Percentiles rank a stretch among this genome's conserved stretches.
Conservation (phyloP, 352 stramenopile genomes). For the Globisporangium abappressorium region DNA sequence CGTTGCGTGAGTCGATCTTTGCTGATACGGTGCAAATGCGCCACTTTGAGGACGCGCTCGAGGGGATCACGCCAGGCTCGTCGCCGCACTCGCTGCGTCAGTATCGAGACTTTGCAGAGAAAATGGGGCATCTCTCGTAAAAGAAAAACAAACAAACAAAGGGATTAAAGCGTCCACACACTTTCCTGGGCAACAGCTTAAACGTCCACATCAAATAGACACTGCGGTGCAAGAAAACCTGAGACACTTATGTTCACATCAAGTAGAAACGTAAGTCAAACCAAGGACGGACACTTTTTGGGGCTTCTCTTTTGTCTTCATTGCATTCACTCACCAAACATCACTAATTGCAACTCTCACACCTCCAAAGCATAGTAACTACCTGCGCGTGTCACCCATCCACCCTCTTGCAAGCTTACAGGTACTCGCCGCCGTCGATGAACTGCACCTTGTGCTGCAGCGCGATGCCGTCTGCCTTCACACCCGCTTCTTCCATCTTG, state of each 20-base stretch:
- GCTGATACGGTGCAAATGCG: constrained; percentile 45
- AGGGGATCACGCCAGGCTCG: constrained; percentile 49
- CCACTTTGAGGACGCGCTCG: constrained; percentile 60
- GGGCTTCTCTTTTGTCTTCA: not conserved
- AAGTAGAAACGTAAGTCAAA: not conserved
- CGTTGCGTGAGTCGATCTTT: constrained; percentile 68
- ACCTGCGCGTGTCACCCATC: not conserved
- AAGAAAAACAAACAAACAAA: no score
- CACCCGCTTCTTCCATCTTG: constrained; percentile 74
- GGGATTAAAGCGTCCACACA: not conserved
- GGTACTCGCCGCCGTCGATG: constrained; percentile 66
- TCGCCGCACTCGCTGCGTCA: constrained; percentile 45
- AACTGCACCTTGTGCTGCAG: constrained; percentile 77
- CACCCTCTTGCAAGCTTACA: constrained; percentile 15
- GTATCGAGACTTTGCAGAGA: constrained; percentile 61
- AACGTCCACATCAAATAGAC: not conserved
- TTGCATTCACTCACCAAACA: not conserved
- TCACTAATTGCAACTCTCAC: not conserved
- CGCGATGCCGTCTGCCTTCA: constrained; percentile 53
- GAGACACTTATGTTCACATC: not conserved
- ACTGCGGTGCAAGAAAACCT: not conserved
- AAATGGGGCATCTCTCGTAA: constrained; percentile 55
- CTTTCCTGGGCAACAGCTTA: not conserved
- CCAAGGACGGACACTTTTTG: not conserved
- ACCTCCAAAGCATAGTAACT: not conserved